Percentiles rank a stretch among this genome's conserved stretches.
These are phyloP conservation scores for Magnaporthiopsis incrustans DNA, from an alignment of 2,329 filamentous ascomycete genomes.

Conservation along the genomic window DNA sequence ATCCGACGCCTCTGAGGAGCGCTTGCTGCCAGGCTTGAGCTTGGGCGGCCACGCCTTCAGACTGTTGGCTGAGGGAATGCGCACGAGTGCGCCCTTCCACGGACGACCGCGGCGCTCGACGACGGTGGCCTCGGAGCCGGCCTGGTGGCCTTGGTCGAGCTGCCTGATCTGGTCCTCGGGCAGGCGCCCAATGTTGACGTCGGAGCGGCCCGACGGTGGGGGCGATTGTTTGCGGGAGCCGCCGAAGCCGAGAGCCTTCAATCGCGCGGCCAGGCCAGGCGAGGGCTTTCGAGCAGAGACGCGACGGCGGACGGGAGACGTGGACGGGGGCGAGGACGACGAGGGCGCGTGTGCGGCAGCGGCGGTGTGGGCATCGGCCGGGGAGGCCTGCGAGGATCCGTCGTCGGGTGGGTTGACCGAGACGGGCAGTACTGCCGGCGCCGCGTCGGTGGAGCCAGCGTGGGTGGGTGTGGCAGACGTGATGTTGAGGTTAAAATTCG, in stretches of 20 bases:
- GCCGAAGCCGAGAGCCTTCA: conserved; percentile 57
- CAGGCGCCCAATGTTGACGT: conserved; percentile 54
- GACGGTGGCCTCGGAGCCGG: conserved; percentile 39
- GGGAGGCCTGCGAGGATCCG: not conserved
- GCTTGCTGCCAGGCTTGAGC: conserved; percentile 1
- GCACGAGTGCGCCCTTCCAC: conserved; percentile 60
- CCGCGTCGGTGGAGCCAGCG: not conserved
- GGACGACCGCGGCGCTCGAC: conserved; percentile 61
- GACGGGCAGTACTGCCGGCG: not conserved
- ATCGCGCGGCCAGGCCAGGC: conserved; percentile 55
- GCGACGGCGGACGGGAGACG: conserved; percentile 17
- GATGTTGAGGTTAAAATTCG: conserved; percentile 3
- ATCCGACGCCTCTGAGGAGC: conserved; percentile 12
- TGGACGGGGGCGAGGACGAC: conserved; percentile 17
- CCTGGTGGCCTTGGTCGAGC: conserved; percentile 59
- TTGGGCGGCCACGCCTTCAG: conserved; percentile 13
- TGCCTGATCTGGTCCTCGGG: conserved; percentile 62
- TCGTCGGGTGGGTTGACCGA: not conserved
- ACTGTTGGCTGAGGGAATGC: conserved; percentile 33
- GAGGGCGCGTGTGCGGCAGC: conserved; percentile 8
- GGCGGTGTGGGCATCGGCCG: not conserved
- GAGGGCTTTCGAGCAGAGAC: conserved; percentile 48
- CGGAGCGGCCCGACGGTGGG: conserved; percentile 24
- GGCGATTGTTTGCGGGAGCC: conserved; percentile 28
- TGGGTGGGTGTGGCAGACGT: not conserved